Percentiles rank a stretch among this genome's conserved stretches.
Conservation (phyloP, 768 basidiomycete genomes). For the Porphyrellus cyaneotinctus region DNA sequence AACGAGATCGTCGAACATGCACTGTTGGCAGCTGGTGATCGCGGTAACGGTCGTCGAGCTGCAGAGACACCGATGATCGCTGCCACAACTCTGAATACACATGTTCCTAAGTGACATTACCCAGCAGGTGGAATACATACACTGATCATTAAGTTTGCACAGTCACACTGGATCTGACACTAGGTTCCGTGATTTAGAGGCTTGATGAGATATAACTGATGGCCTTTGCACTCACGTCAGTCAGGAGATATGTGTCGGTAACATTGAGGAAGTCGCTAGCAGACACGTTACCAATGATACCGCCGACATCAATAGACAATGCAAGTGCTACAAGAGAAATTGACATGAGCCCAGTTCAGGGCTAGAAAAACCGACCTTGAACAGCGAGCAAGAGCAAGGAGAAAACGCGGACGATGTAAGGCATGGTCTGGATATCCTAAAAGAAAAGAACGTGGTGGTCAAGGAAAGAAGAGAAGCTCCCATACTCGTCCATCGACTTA, state of each 20-base stretch:
- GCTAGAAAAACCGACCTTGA: conserved; percentile 46
- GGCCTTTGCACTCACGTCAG: conserved; percentile 24
- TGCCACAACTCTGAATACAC: conserved; percentile 38
- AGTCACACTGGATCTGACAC: conserved; percentile 28
- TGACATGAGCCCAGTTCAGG: not conserved
- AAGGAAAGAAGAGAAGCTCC: too few species aligned
- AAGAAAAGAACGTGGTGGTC: conserved; percentile 22
- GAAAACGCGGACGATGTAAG: conserved; percentile 23
- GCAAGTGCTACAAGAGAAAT: conserved; percentile 33
- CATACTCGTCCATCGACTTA: too few species aligned
- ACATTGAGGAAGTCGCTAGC: conserved; percentile 45
- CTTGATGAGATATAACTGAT: not conserved
- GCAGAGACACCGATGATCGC: conserved; percentile 54
- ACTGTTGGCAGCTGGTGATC: conserved; percentile 58
- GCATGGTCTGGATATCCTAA: conserved; percentile 34
- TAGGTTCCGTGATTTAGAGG: conserved; percentile 7
- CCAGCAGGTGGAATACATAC: conserved; percentile 11
- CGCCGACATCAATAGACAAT: conserved; percentile 47
- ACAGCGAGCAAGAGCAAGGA: conserved; percentile 46
- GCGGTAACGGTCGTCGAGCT: conserved; percentile 34
- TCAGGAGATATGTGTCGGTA: conserved; percentile 27
- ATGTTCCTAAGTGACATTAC: not conserved
- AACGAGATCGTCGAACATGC: conserved; percentile 59
- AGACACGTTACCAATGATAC: conserved; percentile 32
- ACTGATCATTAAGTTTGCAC: conserved; percentile 22